These are phyloP conservation scores for Knoxia roxburghii DNA, from an alignment of 257 asterid species.

Conservation along the genomic window DNA sequence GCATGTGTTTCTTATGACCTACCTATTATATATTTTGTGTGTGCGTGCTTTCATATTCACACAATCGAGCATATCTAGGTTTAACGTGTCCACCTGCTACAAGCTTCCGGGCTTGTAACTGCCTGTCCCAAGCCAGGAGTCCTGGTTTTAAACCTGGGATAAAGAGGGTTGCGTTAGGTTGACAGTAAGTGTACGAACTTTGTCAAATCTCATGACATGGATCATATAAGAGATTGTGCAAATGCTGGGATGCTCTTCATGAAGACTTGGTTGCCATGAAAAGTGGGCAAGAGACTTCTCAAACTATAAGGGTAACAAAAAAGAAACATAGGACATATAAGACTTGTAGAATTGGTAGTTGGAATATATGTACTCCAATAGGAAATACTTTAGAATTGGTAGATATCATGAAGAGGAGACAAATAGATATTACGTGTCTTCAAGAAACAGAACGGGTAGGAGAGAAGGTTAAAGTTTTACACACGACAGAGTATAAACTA, in stretches of 20 bases:
- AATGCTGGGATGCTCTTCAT: not conserved
- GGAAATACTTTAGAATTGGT: not conserved
- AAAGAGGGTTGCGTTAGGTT: not conserved
- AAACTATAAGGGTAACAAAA: not conserved
- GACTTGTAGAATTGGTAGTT: not conserved
- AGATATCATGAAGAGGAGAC: not conserved
- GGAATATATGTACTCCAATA: not conserved
- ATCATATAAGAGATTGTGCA: not conserved
- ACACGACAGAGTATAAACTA: not conserved
- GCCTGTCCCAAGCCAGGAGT: too few relatives aligned
- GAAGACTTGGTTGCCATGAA: not conserved
- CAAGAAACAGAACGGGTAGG: not conserved
- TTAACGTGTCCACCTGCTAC: too few relatives aligned
- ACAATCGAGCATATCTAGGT: too few relatives aligned
- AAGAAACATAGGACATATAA: not conserved
- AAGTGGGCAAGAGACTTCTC: not conserved
- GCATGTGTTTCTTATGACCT: not conserved
- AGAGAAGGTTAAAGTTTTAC: not conserved
- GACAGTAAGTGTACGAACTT: not conserved
- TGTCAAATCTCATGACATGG: too few relatives aligned
- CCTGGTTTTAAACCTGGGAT: too few relatives aligned
- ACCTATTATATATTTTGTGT: too few relatives aligned
- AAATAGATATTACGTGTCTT: not conserved
- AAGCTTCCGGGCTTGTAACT: too few relatives aligned
- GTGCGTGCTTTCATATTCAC: too few relatives aligned